Base-by-base conservation (phyloP, 768 basidiomycete genomes). In the Boletus sensibilis region DNA sequence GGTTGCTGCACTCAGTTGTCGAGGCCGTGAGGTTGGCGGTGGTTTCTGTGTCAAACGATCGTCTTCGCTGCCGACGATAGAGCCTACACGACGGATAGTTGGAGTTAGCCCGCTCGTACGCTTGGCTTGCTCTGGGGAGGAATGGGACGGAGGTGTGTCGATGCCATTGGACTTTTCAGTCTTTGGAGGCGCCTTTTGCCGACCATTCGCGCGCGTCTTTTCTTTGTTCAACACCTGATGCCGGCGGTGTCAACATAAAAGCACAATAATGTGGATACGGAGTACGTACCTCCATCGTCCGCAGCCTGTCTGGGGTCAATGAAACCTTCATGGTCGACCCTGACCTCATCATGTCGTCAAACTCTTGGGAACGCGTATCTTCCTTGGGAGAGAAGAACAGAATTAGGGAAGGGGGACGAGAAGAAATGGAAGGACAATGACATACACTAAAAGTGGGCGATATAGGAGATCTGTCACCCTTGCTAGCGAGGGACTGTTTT, bases 241-340 rank as follows among this genome's bases (percentile, higher is more conserved):
- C 31, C 18, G 49, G 34, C 49, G 31, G 38, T 20, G 49, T 57
- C 47, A 57, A 38, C 44, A 50, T 43, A 39, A 44, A 59, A 62
- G 41, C 49, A 55, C 33, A 53, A 59, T 67, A 50, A 42, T 31
- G 39, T 57, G 46, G 62, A 58, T 48, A 58, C 44, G 51, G 55
- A 56, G 65, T 60, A 78, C 83, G 68, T 74, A 95, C 94, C 82
- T 97, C 94, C 84, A 96, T 95, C 48, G 86, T 92, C 69, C 86
- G 90, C 55, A 98, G 78, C 52, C 95, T 82, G 76, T 97, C 94
- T 54, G 95, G 95, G 34, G 95, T 98, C 60, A 97, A 80, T 40
- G 94, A 96, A 64, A 98, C 87, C 69, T 93, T 97, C 89, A 97
- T 90, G 20, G 95, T 98, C 55, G 88, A 80, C 57, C 88, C 84